Evolutionary conservation across 225 moss, liverwort and hornwort species (phyloP).

Genomic region (Marchantia polymorpha): DNA sequence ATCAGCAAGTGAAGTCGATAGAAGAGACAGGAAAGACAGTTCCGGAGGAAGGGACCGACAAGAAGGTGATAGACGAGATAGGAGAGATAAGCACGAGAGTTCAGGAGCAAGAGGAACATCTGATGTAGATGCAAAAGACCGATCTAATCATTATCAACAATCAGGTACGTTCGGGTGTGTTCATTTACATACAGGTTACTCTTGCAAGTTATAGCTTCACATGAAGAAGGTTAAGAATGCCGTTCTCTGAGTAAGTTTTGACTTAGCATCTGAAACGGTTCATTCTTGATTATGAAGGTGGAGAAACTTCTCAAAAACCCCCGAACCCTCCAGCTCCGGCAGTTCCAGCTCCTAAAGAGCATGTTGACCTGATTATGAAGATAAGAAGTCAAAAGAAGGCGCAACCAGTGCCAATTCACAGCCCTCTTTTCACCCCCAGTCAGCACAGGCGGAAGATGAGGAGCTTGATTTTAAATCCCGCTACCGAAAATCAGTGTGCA

Average conservation of each 20-base stretch:
- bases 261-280: neutral
- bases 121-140: constrained; percentile 24
- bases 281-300: constrained; percentile 26
- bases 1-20: constrained; percentile 14
- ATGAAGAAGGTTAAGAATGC: neutral
- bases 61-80: constrained; percentile 31
- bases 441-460: constrained; percentile 46
- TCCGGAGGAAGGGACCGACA: constrained; percentile 10
- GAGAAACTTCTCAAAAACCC: constrained; percentile 24
- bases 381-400: constrained; percentile 35
- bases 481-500: constrained; percentile 39
- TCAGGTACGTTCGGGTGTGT: neutral
- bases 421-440: constrained; percentile 23
- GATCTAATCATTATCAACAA: constrained; percentile 1
- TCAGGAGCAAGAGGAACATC: constrained; percentile 9
- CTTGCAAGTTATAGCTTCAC: neutral
- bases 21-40: constrained; percentile 25
- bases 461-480: constrained; percentile 43
- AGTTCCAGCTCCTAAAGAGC: constrained; percentile 24
- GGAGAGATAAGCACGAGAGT: constrained; percentile 12
- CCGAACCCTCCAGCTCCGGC: constrained; percentile 1
- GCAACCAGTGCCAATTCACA: constrained; percentile 21
- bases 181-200: neutral
- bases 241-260: neutral
- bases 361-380: constrained; percentile 37